Evolutionary conservation across 1,284 basidiomycete genomes (phyloP).

Genomic region (Austroboletus niveus): DNA sequence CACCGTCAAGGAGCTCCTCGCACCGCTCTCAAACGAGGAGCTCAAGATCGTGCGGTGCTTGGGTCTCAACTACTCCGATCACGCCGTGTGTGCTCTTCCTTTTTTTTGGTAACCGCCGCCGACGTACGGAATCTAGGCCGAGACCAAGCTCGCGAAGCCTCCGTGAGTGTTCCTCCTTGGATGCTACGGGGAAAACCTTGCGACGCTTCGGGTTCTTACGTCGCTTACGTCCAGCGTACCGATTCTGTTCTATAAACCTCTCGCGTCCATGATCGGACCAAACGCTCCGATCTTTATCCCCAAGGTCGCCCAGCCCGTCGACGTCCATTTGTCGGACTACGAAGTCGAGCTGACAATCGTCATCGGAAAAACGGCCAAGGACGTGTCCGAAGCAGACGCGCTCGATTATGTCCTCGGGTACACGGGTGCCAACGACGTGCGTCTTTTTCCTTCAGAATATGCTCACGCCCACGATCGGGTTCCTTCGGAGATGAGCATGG

Average conservation of each 20-base stretch:
- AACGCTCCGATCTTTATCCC: conserved; percentile 68
- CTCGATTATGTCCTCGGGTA: conserved; percentile 82
- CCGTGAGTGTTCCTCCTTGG: conserved; percentile 42
- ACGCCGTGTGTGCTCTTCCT: conserved; percentile 54
- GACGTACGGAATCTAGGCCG: conserved; percentile 43
- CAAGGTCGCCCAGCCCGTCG: conserved; percentile 62
- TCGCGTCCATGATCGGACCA: conserved; percentile 69
- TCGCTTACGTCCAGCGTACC: conserved; percentile 47
- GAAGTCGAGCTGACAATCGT: conserved; percentile 88
- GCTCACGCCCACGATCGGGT: not conserved
- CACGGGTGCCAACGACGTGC: conserved; percentile 76
- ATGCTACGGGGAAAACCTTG: not conserved
- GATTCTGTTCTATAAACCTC: conserved; percentile 79
- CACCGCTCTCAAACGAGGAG: conserved; percentile 65
- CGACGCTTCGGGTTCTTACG: not conserved
- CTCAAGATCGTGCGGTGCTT: conserved; percentile 73
- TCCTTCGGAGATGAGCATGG: not conserved
- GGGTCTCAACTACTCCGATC: conserved; percentile 78
- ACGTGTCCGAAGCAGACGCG: conserved; percentile 75
- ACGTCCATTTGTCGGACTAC: conserved; percentile 79
- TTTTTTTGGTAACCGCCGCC: not conserved
- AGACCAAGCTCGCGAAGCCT: conserved; percentile 62
- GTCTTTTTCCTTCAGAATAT: conserved; percentile 19
- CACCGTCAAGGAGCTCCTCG: conserved; percentile 68
- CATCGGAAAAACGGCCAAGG: conserved; percentile 76